Evolutionary conservation across 2,329 filamentous ascomycete genomes (phyloP), one percentile per base, ranked within the genome.

Genomic region (Sarocladium kiliense): DNA sequence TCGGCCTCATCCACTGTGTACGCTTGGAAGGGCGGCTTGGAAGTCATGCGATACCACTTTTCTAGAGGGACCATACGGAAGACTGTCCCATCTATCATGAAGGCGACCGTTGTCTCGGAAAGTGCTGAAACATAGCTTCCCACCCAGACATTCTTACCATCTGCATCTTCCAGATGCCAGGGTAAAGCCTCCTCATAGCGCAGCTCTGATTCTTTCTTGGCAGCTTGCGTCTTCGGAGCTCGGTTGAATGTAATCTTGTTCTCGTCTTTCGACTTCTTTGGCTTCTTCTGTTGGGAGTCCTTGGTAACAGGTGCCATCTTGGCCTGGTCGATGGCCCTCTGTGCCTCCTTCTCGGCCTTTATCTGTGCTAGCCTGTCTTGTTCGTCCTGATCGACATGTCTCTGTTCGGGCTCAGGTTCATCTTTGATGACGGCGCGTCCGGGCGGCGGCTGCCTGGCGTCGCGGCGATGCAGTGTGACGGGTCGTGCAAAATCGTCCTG

Each of bases 91-190:
- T 85, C 81, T 32, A 91, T 87, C 42, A 90, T 80, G 37, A 93
- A 81, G 54, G 95, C 87, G 60, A 95, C 87, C 53, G 91, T 89
- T 53, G 89, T 86, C 63, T 93, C 87, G 0, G 93, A 96, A 36
- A 97, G 79, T 18, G 91, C 89, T 25, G 88, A 88, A 64, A 97
- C 89, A 63, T 97, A 97, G 56, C 86, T 88, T 44, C 92, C 94
- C 32, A 94, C 86, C 91, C 92, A 97, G 2, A 89, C 88, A 63
- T 96, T 93, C 69, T 93, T 96, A 60, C 91, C 91, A 65, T 99
- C 93, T 39, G 92, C 95, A 68, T 99, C 94, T 68, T 99, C 94
- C 34, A 99, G 72, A 68, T 97, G 92, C 94, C 94, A 99, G 5
- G 94, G 94, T 51, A 97, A 77, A 3, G 93, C 91, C 70, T 99